A percentile compares a stretch with the other conserved stretches of the same genome.
Conservation (phyloP, 2,329 filamentous ascomycete species). For the Coniochaeta pulveracea region DNA sequence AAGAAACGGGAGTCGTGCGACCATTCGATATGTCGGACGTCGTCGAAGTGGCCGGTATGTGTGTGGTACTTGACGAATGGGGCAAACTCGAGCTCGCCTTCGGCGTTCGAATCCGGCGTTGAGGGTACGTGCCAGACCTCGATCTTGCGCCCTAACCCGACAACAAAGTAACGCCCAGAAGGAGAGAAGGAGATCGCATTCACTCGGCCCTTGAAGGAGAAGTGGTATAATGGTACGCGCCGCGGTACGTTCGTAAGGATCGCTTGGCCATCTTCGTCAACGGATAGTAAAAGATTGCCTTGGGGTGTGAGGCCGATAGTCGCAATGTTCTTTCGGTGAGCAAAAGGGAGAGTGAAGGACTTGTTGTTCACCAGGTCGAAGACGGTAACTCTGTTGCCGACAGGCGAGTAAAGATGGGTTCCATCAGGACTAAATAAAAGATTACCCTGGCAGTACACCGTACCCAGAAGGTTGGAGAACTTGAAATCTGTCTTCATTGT, state of each 20-base stretch:
- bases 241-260: constrained; percentile 86
- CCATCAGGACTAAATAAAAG: constrained; percentile 94
- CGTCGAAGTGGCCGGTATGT: constrained; percentile 82
- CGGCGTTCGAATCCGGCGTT: constrained; percentile 66
- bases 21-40: constrained; percentile 81
- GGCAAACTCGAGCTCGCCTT: constrained; percentile 84
- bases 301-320: constrained; percentile 79
- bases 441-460: constrained; percentile 97
- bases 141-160: constrained; percentile 74
- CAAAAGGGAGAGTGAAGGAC: constrained; percentile 76
- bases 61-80: constrained; percentile 84
- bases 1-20: constrained; percentile 95
- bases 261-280: constrained; percentile 89
- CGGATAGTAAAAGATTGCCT: constrained; percentile 82
- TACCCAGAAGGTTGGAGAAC: constrained; percentile 98
- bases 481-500: constrained; percentile 99
- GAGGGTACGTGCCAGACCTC: constrained; percentile 96
- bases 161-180: constrained; percentile 82
- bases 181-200: constrained; percentile 84
- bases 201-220: constrained; percentile 80
- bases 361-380: constrained; percentile 95
- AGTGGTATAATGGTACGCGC: constrained; percentile 81
- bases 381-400: constrained; percentile 89
- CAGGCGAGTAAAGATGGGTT: constrained; percentile 87
- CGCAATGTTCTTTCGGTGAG: constrained; percentile 87